Percentiles rank a stretch among this genome's conserved stretches.
phyloP scores from a whole-genome alignment of 1,284 basidiomycete genomes.

The Rhodotorula sp. region DNA sequence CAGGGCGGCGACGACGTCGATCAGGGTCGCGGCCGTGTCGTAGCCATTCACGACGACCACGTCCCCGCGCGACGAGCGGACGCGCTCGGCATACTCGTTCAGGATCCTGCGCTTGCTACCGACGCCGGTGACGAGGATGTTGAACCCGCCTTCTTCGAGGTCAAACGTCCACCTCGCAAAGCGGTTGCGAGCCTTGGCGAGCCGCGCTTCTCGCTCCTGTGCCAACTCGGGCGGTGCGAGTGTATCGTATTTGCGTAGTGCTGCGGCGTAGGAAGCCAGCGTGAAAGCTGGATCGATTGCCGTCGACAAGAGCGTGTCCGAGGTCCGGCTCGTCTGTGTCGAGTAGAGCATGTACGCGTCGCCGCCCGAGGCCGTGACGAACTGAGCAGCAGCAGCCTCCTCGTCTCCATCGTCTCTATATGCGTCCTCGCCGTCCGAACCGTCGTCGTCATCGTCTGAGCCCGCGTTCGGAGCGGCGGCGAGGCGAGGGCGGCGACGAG shows the following conservation, averaged over 20 bases:
- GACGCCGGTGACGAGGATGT: conserved; percentile 78
- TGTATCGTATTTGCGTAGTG: conserved; percentile 58
- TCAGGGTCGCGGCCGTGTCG: conserved; percentile 66
- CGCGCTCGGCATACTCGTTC: conserved; percentile 65
- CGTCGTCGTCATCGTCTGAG: not conserved
- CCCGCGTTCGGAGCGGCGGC: not conserved
- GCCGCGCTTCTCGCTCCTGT: conserved; percentile 38
- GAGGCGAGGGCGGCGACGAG: not conserved
- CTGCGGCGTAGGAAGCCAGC: conserved; percentile 69
- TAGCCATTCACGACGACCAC: conserved; percentile 79
- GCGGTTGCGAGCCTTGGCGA: conserved; percentile 51
- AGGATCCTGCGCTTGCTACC: conserved; percentile 77
- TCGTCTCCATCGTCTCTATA: conserved; percentile 26
- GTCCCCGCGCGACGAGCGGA: conserved; percentile 55
- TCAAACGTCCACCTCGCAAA: conserved; percentile 68
- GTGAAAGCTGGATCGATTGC: conserved; percentile 31
- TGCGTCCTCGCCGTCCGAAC: conserved; percentile 23
- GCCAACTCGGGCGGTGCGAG: conserved; percentile 55
- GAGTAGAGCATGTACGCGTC: conserved; percentile 78
- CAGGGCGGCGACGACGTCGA: conserved; percentile 68
- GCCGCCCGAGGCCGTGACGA: conserved; percentile 56
- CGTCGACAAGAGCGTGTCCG: conserved; percentile 52
- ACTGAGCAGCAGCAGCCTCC: conserved; percentile 31
- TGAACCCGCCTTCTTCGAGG: conserved; percentile 71
- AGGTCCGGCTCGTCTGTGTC: conserved; percentile 65